Conservation (phyloP, 257 asterid genomes). For the Petrea volubilis region DNA sequence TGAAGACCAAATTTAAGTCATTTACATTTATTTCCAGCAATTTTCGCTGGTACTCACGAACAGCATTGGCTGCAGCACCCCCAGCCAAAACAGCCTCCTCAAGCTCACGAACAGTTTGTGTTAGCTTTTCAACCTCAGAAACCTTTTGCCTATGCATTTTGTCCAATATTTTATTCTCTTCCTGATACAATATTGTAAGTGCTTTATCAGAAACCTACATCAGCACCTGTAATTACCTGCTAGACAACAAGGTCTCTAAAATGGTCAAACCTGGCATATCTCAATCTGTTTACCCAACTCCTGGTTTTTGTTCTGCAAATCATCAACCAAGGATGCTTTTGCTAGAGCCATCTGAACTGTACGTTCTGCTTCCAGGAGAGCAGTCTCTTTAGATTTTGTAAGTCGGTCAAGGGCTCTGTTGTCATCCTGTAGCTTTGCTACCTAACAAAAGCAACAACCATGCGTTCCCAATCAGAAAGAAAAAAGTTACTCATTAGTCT, state of each 20-base stretch:
- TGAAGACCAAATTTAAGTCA: neutral
- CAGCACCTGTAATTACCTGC: constrained; percentile 2
- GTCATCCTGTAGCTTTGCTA: constrained; percentile 87
- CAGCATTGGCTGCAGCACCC: constrained; percentile 95
- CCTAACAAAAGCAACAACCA: constrained; percentile 40
- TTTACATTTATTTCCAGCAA: constrained; percentile 81
- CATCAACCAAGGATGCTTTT: constrained; percentile 92
- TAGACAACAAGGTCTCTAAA: constrained; percentile 20
- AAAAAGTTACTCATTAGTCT: neutral
- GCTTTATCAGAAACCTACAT: constrained; percentile 26
- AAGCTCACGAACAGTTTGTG: constrained; percentile 78
- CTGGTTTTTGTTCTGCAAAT: constrained; percentile 85
- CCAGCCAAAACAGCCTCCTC: constrained; percentile 97
- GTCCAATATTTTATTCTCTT: constrained; percentile 88
- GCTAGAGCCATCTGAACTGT: constrained; percentile 84
- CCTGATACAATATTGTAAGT: constrained; percentile 45
- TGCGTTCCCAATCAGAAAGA: constrained; percentile 8
- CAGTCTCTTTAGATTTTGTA: constrained; percentile 93
- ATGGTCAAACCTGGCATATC: constrained; percentile 78
- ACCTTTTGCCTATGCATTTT: constrained; percentile 89
- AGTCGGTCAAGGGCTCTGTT: constrained; percentile 91
- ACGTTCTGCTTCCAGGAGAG: constrained; percentile 83
- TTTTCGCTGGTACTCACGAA: constrained; percentile 80
- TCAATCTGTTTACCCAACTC: constrained; percentile 83
- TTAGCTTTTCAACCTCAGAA: constrained; percentile 85